These are phyloP conservation scores for Hypoxylon sp. DNA, from an alignment of 2,329 filamentous ascomycete species.

Conservation along the genomic window DNA sequence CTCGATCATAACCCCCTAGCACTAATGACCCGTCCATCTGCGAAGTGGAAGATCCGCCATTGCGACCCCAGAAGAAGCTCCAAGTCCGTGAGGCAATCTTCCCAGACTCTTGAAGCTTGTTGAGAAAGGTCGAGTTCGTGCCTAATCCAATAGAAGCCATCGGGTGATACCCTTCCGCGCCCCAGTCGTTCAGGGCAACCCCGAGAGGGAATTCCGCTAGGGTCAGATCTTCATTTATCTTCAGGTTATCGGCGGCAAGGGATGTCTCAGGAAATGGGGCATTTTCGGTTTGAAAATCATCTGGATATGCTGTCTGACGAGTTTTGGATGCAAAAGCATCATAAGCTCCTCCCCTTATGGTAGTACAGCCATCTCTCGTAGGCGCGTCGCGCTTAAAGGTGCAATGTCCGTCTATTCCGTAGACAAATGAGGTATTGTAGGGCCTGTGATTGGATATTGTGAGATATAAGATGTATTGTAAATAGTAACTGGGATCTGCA, in stretches of 20 bases:
- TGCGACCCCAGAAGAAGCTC: conserved; percentile 54
- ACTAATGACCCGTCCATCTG: conserved; percentile 31
- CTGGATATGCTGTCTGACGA: conserved; percentile 6
- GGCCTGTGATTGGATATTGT: not conserved
- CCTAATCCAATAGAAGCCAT: conserved; percentile 51
- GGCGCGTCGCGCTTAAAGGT: not conserved
- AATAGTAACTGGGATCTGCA: not conserved
- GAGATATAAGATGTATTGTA: not conserved
- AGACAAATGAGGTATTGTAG: not conserved
- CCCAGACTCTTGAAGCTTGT: conserved; percentile 35
- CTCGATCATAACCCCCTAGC: conserved; percentile 46
- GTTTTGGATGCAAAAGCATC: conserved; percentile 34
- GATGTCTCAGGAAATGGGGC: conserved; percentile 6
- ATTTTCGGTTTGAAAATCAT: conserved; percentile 9
- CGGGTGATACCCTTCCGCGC: conserved; percentile 46
- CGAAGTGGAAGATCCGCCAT: conserved; percentile 36
- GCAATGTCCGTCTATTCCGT: conserved; percentile 7
- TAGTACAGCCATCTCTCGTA: conserved; percentile 22
- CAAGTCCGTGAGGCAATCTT: conserved; percentile 52
- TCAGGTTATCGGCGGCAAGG: not conserved
- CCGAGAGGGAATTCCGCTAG: conserved; percentile 44
- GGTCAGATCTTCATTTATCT: conserved; percentile 12
- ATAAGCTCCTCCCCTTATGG: conserved; percentile 32
- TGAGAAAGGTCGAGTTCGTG: conserved; percentile 53
- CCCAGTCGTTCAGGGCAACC: conserved; percentile 46